Evolutionary conservation across 179 eudicot genomes (phyloP).

Genomic region (Amaranthus tricolor): DNA sequence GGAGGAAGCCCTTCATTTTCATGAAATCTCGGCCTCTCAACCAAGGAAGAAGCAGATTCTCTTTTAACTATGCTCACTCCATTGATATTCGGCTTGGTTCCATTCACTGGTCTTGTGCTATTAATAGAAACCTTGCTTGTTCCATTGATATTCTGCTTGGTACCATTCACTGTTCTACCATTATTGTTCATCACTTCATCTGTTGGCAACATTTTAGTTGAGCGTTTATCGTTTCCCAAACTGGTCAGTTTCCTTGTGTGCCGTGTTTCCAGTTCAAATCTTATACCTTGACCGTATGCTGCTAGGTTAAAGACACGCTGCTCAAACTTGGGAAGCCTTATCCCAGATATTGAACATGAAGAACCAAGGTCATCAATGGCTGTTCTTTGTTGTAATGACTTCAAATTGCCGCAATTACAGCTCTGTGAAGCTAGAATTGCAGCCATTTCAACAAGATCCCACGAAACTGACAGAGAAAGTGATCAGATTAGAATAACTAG

Average conservation of each 20-base stretch:
- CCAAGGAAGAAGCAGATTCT: slow-evolving; percentile 35
- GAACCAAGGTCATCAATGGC: slow-evolving; percentile 42
- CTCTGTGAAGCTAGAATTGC: slow-evolving; percentile 75
- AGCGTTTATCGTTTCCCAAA: slow-evolving; percentile 47
- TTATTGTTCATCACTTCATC: slow-evolving; percentile 54
- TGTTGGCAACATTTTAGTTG: slow-evolving; percentile 64
- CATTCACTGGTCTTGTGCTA: slow-evolving; percentile 39
- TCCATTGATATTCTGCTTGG: slow-evolving; percentile 33
- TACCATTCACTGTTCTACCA: slow-evolving; percentile 46
- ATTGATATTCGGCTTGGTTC: slow-evolving; percentile 38
- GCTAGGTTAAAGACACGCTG: slow-evolving; percentile 21
- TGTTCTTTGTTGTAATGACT: slow-evolving; percentile 42
- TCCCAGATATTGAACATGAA: slow-evolving; percentile 51
- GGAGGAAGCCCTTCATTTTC: slow-evolving; percentile 73
- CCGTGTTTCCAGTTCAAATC: slow-evolving; percentile 46
- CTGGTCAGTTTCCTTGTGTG: slow-evolving; percentile 53
- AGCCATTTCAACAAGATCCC: slow-evolving; percentile 44
- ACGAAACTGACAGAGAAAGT: slow-evolving; percentile 12
- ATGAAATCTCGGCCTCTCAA: slow-evolving; percentile 33
- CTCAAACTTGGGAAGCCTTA: slow-evolving; percentile 27
- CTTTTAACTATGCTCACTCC: slow-evolving; percentile 52
- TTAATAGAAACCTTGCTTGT: slow-evolving; percentile 25
- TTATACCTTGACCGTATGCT: slow-evolving; percentile 18
- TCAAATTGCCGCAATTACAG: slow-evolving; percentile 54
- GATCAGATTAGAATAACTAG: neutral